These are phyloP conservation scores for Hygrophila difformis DNA, from an alignment of 257 asterid genomes.

Conservation along the genomic window DNA sequence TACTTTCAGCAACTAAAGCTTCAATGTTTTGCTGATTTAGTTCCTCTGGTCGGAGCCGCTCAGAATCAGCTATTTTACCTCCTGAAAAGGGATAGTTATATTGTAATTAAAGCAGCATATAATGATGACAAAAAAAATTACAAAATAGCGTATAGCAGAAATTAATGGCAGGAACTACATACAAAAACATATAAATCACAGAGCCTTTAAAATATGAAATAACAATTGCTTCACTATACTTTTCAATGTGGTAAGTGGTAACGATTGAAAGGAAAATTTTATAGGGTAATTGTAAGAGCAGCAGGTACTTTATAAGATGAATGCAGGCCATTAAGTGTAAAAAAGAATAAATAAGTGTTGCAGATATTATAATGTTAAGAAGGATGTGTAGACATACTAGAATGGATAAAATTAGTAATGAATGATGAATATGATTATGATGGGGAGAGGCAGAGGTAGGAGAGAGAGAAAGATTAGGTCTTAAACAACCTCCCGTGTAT, in stretches of 20 bases:
- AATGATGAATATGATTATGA: too few species aligned
- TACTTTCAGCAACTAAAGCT: slow-evolving; percentile 98
- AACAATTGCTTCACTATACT: not conserved
- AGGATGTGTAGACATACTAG: too few species aligned
- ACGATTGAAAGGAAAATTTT: too few species aligned
- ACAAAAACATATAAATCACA: slow-evolving; percentile 2
- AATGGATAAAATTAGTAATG: too few species aligned
- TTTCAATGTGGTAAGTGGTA: too few species aligned
- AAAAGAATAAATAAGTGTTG: too few species aligned
- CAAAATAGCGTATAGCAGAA: slow-evolving; percentile 1
- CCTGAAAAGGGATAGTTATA: slow-evolving; percentile 16
- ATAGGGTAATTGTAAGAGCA: too few species aligned
- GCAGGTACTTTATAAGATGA: too few species aligned
- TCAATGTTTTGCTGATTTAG: slow-evolving; percentile 94
- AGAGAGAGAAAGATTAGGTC: slow-evolving; percentile 4
- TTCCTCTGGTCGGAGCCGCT: slow-evolving; percentile 92
- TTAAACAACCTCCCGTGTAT: not conserved
- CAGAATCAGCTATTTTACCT: slow-evolving; percentile 65
- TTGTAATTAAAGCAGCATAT: slow-evolving; percentile 12
- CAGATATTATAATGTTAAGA: too few species aligned
- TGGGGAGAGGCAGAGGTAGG: not conserved
- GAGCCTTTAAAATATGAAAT: not conserved
- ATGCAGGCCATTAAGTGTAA: too few species aligned
- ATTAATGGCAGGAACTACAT: not conserved
- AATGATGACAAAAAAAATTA: slow-evolving; percentile 8